A percentile compares a stretch with the other conserved stretches of the same genome.
phyloP scores from a whole-genome alignment of 1,284 basidiomycete genomes.

The Microbotryomycetes sp. region DNA sequence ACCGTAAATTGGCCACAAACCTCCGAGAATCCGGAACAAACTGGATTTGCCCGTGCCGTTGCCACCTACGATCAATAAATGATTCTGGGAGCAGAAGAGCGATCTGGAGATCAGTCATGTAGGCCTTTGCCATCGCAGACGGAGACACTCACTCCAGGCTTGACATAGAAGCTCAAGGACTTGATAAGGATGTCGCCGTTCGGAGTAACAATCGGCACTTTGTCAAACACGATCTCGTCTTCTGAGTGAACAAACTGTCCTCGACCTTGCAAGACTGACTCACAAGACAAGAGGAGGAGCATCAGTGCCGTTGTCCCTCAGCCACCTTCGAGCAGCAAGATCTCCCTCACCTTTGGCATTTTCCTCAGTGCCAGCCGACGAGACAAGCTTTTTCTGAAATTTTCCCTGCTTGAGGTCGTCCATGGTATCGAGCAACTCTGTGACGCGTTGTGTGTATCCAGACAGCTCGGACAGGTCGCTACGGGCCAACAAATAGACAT shows the following conservation, averaged over 20 bases:
- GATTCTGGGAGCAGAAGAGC: constrained; percentile 53
- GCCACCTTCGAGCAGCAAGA: not conserved
- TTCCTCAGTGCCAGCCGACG: constrained; percentile 61
- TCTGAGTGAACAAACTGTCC: constrained; percentile 76
- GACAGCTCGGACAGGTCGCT: constrained; percentile 83
- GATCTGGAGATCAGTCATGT: constrained; percentile 3
- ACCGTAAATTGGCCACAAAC: constrained; percentile 94
- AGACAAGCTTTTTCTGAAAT: constrained; percentile 82
- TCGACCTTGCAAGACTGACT: constrained; percentile 65
- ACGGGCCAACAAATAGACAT: not conserved
- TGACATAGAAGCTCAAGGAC: constrained; percentile 76
- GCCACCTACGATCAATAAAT: constrained; percentile 74
- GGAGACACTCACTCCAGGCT: constrained; percentile 64
- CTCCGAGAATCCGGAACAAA: constrained; percentile 91
- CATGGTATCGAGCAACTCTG: constrained; percentile 85
- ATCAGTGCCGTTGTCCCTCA: not conserved
- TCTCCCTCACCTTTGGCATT: constrained; percentile 63
- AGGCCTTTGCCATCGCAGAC: constrained; percentile 23
- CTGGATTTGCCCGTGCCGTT: constrained; percentile 77
- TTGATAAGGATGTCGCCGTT: constrained; percentile 85
- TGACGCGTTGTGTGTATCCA: constrained; percentile 89
- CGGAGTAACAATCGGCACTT: constrained; percentile 91
- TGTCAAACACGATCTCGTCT: constrained; percentile 75
- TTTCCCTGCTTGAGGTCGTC: constrained; percentile 74
- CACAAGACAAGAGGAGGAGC: not conserved